These are phyloP conservation scores for Auxenochlorella protothecoides DNA, from an alignment of 139 green algal species.

Conservation along the genomic window DNA sequence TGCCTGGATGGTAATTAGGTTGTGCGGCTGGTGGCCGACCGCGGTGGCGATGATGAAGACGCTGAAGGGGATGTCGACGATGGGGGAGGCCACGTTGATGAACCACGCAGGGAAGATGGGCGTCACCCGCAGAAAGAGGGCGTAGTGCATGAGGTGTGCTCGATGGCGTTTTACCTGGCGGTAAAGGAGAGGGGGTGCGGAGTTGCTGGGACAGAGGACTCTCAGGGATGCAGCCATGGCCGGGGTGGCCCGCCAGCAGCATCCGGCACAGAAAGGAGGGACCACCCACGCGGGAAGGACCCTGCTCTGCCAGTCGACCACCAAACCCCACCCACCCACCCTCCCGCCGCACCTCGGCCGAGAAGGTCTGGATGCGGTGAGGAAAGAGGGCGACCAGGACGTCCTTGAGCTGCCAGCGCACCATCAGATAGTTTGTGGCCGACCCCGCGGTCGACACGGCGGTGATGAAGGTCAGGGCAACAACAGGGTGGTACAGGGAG, in stretches of 20 bases:
- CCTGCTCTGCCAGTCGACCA: not conserved
- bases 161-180: slow-evolving; percentile 34
- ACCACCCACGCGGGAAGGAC: not conserved
- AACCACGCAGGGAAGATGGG: slow-evolving; percentile 47
- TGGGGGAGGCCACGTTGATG: slow-evolving; percentile 54
- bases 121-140: slow-evolving; percentile 58
- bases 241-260: slow-evolving; percentile 61
- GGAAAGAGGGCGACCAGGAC: slow-evolving; percentile 16
- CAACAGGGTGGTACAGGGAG: slow-evolving; percentile 17
- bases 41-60: slow-evolving; percentile 26
- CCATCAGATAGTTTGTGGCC: slow-evolving; percentile 19
- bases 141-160: slow-evolving; percentile 53
- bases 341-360: slow-evolving; percentile 8
- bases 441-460: slow-evolving; percentile 6
- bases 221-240: too few species aligned
- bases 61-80: slow-evolving; percentile 51
- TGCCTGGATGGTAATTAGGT: slow-evolving; percentile 29
- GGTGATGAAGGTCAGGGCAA: not conserved
- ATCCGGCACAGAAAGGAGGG: not conserved
- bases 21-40: slow-evolving; percentile 26
- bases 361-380: slow-evolving; percentile 13
- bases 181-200: not conserved
- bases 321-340: not conserved
- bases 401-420: slow-evolving; percentile 17
- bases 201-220: slow-evolving; percentile 8